These are phyloP conservation scores for Verticillium dahliae DNA, from an alignment of 2,329 filamentous ascomycete genomes.

Conservation along the genomic window DNA sequence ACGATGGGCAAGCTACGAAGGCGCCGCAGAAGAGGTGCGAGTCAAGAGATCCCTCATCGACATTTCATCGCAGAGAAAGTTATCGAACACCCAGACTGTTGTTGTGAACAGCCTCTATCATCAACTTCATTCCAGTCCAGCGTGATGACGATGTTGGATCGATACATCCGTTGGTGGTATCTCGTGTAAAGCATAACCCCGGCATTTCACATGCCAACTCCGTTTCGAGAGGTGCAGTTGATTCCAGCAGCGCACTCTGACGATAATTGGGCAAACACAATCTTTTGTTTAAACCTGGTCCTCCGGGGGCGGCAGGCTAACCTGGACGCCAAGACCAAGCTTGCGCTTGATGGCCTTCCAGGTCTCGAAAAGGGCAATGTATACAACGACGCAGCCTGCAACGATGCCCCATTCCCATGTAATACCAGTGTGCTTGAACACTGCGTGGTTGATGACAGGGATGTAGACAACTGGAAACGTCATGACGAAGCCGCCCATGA, in stretches of 20 bases:
- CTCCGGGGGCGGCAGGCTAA: not conserved
- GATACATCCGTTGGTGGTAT: not conserved
- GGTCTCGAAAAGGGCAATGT: conserved; percentile 56
- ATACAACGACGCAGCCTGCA: conserved; percentile 48
- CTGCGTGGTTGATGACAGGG: conserved; percentile 56
- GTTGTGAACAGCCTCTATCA: not conserved
- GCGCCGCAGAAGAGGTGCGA: no score
- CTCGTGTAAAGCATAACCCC: not conserved
- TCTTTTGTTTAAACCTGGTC: not conserved
- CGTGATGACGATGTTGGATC: conserved; percentile 1
- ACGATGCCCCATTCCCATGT: conserved; percentile 70
- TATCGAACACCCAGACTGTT: not conserved
- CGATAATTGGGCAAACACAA: not conserved
- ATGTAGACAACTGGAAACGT: conserved; percentile 62
- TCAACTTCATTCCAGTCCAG: not conserved
- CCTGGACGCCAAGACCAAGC: conserved; percentile 24
- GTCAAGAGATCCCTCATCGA: not conserved
- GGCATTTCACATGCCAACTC: not conserved
- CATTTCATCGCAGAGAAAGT: not conserved
- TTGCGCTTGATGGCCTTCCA: conserved; percentile 65
- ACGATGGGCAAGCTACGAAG: not conserved
- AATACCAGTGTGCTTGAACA: conserved; percentile 65
- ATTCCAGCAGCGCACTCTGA: not conserved
- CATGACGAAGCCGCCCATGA: conserved; percentile 51
- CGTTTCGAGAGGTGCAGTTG: not conserved